A percentile compares a stretch with the other conserved stretches of the same genome.
Conservation (phyloP, 768 basidiomycete species). For the Pisolithus marmoratus region DNA sequence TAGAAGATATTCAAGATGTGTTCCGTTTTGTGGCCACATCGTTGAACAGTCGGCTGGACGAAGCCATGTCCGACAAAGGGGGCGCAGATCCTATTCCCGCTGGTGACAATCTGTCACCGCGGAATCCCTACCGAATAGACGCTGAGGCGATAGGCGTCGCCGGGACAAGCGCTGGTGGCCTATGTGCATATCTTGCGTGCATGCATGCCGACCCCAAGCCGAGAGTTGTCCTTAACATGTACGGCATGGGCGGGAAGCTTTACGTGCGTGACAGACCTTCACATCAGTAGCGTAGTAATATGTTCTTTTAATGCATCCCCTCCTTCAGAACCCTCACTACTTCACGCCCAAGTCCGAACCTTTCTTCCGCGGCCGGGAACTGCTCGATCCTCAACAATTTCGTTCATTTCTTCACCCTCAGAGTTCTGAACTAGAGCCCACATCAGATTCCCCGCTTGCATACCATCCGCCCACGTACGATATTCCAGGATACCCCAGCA, state of each 20-base stretch:
- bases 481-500: conserved; percentile 56
- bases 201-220: conserved; percentile 49
- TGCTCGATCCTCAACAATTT: conserved; percentile 46
- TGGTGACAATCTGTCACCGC: background rate
- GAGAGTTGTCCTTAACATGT: conserved; percentile 49
- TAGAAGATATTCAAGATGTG: conserved; percentile 53
- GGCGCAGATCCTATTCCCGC: background rate
- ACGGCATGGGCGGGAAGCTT: conserved; percentile 60
- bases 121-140: conserved; percentile 34
- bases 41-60: conserved; percentile 11
- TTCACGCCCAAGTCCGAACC: conserved; percentile 40
- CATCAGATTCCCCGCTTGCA: conserved; percentile 39
- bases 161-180: conserved; percentile 57
- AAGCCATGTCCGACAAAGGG: background rate
- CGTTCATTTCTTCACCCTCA: conserved; percentile 43
- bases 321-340: conserved; percentile 45
- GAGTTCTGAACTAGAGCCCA: conserved; percentile 17
- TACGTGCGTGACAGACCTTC: conserved; percentile 26
- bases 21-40: conserved; percentile 40
- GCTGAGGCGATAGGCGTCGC: conserved; percentile 41
- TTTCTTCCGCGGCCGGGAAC: conserved; percentile 52
- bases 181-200: conserved; percentile 59
- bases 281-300: background rate
- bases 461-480: conserved; percentile 40
- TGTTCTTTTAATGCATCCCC: background rate